Evolutionary conservation across 2,329 filamentous ascomycete genomes (phyloP).

Genomic region (Esteya vermicola): DNA sequence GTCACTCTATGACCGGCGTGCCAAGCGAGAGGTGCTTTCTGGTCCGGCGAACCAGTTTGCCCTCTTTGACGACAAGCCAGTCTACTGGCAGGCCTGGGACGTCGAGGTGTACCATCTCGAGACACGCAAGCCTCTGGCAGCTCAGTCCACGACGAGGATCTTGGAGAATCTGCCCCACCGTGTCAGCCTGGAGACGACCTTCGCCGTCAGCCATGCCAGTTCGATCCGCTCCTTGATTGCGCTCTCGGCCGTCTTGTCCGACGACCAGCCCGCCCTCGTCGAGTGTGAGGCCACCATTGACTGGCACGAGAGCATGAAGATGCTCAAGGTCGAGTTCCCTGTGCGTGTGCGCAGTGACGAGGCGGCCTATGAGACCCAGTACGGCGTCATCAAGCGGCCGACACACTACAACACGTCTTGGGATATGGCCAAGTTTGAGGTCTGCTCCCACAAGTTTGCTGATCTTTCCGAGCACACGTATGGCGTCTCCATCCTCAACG

Average conservation of each 20-base stretch:
- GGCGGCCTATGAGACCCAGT: slow-evolving; percentile 91
- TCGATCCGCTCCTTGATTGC: slow-evolving; percentile 78
- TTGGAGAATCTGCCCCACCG: slow-evolving; percentile 57
- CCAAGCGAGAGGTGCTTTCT: slow-evolving; percentile 63
- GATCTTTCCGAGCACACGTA: slow-evolving; percentile 56
- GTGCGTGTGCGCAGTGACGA: slow-evolving; percentile 84
- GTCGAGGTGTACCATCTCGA: slow-evolving; percentile 93
- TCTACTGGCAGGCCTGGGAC: slow-evolving; percentile 98
- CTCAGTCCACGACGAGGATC: slow-evolving; percentile 54
- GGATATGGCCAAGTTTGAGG: slow-evolving; percentile 73
- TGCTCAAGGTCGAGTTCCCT: slow-evolving; percentile 97
- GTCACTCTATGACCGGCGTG: slow-evolving; percentile 64
- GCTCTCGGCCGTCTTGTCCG: slow-evolving; percentile 53
- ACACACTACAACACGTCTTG: slow-evolving; percentile 95
- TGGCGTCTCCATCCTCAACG: slow-evolving; percentile 55
- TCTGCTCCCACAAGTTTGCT: slow-evolving; percentile 62
- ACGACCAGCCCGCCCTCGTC: slow-evolving; percentile 53
- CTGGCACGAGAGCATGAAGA: slow-evolving; percentile 94
- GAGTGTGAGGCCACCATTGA: slow-evolving; percentile 79
- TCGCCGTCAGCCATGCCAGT: slow-evolving; percentile 75
- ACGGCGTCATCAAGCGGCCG: slow-evolving; percentile 72
- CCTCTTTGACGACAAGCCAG: slow-evolving; percentile 90
- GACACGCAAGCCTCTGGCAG: slow-evolving; percentile 65
- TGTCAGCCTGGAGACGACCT: slow-evolving; percentile 71
- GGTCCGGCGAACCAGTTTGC: slow-evolving; percentile 82